A percentile compares a stretch with the other conserved stretches of the same genome.
These are phyloP conservation scores for Tetracladium maxilliforme DNA, from an alignment of 2,329 filamentous ascomycete species.

Conservation along the genomic window DNA sequence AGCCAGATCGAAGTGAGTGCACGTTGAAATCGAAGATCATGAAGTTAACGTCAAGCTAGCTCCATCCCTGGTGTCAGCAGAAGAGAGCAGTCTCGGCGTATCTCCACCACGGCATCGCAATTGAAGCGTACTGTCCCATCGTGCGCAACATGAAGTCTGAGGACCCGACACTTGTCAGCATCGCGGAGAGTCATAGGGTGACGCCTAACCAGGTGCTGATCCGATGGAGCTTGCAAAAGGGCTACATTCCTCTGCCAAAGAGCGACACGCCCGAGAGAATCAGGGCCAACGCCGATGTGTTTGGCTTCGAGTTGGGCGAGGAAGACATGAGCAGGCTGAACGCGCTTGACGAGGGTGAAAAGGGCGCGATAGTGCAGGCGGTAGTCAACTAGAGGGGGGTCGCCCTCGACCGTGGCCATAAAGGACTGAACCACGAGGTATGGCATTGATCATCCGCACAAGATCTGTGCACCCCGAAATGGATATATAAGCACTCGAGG, in stretches of 20 bases:
- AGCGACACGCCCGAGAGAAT: conserved; percentile 45
- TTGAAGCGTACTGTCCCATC: conserved; percentile 36
- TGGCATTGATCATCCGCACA: too few relatives aligned
- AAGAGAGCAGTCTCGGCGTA: conserved; percentile 40
- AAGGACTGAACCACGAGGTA: too few relatives aligned
- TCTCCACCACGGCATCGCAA: conserved; percentile 30
- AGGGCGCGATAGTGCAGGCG: conserved; percentile 18
- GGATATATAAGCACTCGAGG: too few relatives aligned
- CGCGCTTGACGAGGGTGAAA: conserved; percentile 29
- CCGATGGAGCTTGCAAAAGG: conserved; percentile 56
- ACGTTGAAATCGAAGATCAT: conserved; percentile 3
- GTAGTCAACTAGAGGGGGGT: conserved; percentile 9
- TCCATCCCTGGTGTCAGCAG: conserved; percentile 55
- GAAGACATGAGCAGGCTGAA: conserved; percentile 42
- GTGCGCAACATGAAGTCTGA: conserved; percentile 47
- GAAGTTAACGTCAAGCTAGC: conserved; percentile 5
- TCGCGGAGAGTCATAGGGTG: conserved; percentile 45
- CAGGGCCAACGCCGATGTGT: conserved; percentile 43
- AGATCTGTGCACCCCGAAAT: too few relatives aligned
- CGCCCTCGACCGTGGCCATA: too few relatives aligned
- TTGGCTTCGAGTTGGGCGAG: conserved; percentile 37
- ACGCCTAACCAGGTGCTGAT: conserved; percentile 51
- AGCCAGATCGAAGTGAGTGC: conserved; percentile 58
- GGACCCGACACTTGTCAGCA: conserved; percentile 36
- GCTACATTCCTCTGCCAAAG: conserved; percentile 54